Percentiles rank a stretch among this genome's conserved stretches.
phyloP scores from a whole-genome alignment of 2,329 filamentous ascomycete species.

The Ophiocordyceps australis region DNA sequence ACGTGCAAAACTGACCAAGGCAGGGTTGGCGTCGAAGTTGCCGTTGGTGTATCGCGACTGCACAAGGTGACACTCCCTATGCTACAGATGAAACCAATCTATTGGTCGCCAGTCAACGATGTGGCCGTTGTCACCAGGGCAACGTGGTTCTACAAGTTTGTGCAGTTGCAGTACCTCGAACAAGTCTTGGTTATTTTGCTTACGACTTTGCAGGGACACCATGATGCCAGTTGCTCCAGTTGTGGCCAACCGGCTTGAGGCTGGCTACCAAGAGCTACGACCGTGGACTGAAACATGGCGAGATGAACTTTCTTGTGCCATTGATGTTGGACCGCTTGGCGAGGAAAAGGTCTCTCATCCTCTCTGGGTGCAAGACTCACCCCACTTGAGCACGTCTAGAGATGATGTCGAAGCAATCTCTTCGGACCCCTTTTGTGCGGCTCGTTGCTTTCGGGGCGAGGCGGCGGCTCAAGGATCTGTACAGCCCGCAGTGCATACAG shows the following conservation, averaged over 20 bases:
- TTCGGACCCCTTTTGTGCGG: conserved; percentile 38
- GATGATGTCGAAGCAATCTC: conserved; percentile 23
- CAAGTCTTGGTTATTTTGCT: background rate
- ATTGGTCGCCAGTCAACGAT: conserved; percentile 91
- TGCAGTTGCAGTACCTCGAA: background rate
- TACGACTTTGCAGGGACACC: conserved; percentile 37
- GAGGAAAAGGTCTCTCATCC: conserved; percentile 81
- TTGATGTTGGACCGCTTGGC: conserved; percentile 75
- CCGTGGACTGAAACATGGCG: conserved; percentile 87
- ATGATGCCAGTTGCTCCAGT: conserved; percentile 77
- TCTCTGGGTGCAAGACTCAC: conserved; percentile 51
- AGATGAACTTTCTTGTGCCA: conserved; percentile 76
- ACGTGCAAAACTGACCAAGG: too few relatives aligned
- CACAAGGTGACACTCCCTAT: conserved; percentile 74
- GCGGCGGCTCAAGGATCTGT: conserved; percentile 35
- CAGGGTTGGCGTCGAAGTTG: conserved; percentile 35
- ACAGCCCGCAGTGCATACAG: conserved; percentile 14
- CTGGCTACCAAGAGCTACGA: conserved; percentile 71
- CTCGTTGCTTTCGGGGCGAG: conserved; percentile 39
- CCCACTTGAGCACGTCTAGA: conserved; percentile 3
- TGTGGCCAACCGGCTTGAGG: conserved; percentile 81
- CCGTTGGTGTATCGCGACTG: conserved; percentile 77
- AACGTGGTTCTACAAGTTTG: conserved; percentile 84
- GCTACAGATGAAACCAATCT: conserved; percentile 86
- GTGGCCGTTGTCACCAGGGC: conserved; percentile 65